phyloP scores from a whole-genome alignment of 768 basidiomycete genomes.

The Hericium erinaceus region DNA sequence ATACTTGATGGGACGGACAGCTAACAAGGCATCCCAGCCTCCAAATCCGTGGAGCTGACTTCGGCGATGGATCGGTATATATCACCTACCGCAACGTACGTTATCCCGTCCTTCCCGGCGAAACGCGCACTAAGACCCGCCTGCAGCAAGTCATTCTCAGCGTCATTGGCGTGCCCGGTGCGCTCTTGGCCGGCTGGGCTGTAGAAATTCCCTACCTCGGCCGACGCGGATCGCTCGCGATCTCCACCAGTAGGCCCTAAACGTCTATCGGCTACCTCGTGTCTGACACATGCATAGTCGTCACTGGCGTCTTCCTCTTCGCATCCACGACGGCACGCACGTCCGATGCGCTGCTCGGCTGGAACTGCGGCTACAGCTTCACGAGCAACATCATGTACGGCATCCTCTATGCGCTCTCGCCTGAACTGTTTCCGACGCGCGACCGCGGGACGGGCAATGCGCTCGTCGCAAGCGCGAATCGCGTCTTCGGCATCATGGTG shows the following conservation, averaged over 20 bases:
- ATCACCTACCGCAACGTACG: slow-evolving; percentile 67
- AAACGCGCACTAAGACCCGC: background rate
- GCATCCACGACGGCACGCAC: slow-evolving; percentile 46
- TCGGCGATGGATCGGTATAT: slow-evolving; percentile 60
- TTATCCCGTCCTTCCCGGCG: background rate
- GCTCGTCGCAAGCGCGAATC: slow-evolving; percentile 40
- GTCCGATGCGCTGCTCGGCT: slow-evolving; percentile 42
- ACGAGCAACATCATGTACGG: slow-evolving; percentile 51
- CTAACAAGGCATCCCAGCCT: slow-evolving; percentile 32
- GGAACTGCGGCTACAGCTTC: slow-evolving; percentile 53
- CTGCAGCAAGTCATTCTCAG: slow-evolving; percentile 45
- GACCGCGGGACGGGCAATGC: slow-evolving; percentile 50
- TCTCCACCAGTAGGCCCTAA: slow-evolving; percentile 33
- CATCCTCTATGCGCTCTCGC: slow-evolving; percentile 30
- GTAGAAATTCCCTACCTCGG: slow-evolving; percentile 44
- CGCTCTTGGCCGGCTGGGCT: slow-evolving; percentile 42
- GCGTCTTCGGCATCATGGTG: slow-evolving; percentile 52
- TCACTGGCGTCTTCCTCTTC: slow-evolving; percentile 52
- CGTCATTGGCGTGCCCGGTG: slow-evolving; percentile 49
- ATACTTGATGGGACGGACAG: background rate
- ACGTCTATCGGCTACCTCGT: background rate
- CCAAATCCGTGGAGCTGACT: slow-evolving; percentile 53
- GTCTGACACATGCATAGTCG: slow-evolving; percentile 18
- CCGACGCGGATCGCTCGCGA: slow-evolving; percentile 41
- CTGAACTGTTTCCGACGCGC: slow-evolving; percentile 46